A percentile compares a stretch with the other conserved stretches of the same genome.
Conservation (phyloP, 345 rosid species). For the Populus deltoides region DNA sequence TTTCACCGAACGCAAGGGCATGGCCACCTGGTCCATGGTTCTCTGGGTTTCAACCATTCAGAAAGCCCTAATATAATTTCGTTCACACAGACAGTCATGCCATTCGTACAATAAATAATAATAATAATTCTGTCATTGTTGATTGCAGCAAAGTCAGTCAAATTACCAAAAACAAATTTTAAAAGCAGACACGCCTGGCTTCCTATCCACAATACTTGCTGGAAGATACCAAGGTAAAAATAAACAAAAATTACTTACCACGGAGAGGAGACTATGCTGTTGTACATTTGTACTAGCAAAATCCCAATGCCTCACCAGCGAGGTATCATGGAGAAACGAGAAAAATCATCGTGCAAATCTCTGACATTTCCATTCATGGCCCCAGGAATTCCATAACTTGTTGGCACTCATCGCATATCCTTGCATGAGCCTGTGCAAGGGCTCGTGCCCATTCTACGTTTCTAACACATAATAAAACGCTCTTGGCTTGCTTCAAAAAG, state of each 20-base stretch:
- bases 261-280: neutral
- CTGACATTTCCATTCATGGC: neutral
- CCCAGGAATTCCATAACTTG: neutral
- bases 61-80: neutral
- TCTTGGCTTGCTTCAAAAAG: neutral
- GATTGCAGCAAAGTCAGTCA: neutral
- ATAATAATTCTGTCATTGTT: neutral
- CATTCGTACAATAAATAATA: neutral
- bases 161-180: neutral
- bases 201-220: neutral
- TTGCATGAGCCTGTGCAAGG: no score
- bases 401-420: no score
- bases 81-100: neutral
- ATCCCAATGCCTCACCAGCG: neutral
- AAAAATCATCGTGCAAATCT: neutral
- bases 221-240: neutral
- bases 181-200: neutral
- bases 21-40: neutral
- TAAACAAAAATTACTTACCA: neutral
- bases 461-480: neutral
- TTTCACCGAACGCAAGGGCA: neutral
- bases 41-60: neutral
- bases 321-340: neutral
- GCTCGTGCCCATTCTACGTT: neutral
- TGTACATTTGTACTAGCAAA: neutral